Percentiles rank a stretch among this genome's conserved stretches.
Evolutionary conservation across 805 yeast species (phyloP).

Genomic region (Pichia thaimueangensis): DNA sequence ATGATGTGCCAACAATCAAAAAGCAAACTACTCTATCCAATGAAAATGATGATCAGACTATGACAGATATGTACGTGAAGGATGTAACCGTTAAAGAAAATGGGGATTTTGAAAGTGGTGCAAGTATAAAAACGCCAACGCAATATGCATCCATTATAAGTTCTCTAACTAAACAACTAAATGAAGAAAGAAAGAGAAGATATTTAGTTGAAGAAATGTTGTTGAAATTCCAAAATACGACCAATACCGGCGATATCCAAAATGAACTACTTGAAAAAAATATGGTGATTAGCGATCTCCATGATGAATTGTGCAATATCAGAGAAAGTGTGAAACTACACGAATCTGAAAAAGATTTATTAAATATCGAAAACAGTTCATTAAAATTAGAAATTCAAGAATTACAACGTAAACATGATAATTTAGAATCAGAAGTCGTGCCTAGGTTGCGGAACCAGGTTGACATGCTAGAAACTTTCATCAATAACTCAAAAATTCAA

Average conservation of each 20-base stretch:
- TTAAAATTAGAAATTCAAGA: slow-evolving; percentile 36
- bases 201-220: slow-evolving; percentile 69
- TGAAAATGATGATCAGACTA: neutral
- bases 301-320: slow-evolving; percentile 1
- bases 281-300: slow-evolving; percentile 1
- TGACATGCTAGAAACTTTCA: slow-evolving; percentile 25
- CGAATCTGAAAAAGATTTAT: slow-evolving; percentile 37
- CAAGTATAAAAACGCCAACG: slow-evolving; percentile 14
- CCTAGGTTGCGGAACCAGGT: slow-evolving; percentile 42
- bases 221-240: slow-evolving; percentile 41
- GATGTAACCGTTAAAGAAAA: slow-evolving; percentile 19
- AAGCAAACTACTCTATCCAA: neutral
- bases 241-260: slow-evolving; percentile 48
- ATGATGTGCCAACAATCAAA: neutral
- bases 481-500: neutral
- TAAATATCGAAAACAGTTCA: slow-evolving; percentile 31
- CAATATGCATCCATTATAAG: slow-evolving; percentile 40
- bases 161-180: slow-evolving; percentile 49
- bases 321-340: slow-evolving; percentile 7
- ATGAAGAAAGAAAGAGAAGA: slow-evolving; percentile 58
- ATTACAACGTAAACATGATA: slow-evolving; percentile 35
- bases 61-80: neutral
- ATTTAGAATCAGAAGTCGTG: slow-evolving; percentile 36
- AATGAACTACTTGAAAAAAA: slow-evolving; percentile 41
- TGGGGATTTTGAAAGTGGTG: slow-evolving; percentile 6